Base-by-base conservation (phyloP, 768 basidiomycete genomes). In the Auriculariales sp. region DNA sequence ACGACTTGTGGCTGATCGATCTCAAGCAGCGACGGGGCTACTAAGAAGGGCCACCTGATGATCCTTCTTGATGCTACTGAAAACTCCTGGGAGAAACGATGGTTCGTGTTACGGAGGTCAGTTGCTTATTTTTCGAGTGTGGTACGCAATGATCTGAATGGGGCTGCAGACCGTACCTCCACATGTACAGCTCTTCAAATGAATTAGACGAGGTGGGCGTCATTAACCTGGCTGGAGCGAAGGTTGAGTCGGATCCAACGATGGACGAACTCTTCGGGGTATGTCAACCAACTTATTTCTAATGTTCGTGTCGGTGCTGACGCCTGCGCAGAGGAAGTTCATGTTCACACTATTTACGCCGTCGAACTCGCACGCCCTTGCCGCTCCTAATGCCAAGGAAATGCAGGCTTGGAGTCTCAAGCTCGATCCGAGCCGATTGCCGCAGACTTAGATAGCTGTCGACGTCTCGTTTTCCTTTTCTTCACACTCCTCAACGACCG, bases 281-380 rank as follows among this genome's bases (percentile, higher is more conserved):
- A 62, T 65, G 87, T 71, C 46, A 46, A 22, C 10, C 27, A 24
- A 19, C 45, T 31, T 39, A 5, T 27, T 32, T 24, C 32, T 47
- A 22, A 12, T 47, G 12, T 4, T 15, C 15, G 17, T 48, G 17
- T 28, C 11, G 17, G 39, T 19, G 6, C 30, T 47, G 9, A 46
- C 10, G 10, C 17, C 28, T 51, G 45, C 14, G 39, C 60, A 92
- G 91, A 87, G 82, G 73, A 78, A 73, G 29, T 83, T 80, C 63
- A 83, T 82, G 12, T 93, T 95, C 65, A 91, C 88, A 11, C 73
- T 95, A 28, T 94, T 93, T 65, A 92, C 92, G 2, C 73, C 87
- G 11, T 86, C 87, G 6, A 94, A 95, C 63, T 92, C 91, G 24
- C 83, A 92, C 66, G 88, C 87, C 31, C 72, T 95, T 9, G 82